phyloP scores from a whole-genome alignment of 257 asterid species.

The Scutellaria baicalensis region DNA sequence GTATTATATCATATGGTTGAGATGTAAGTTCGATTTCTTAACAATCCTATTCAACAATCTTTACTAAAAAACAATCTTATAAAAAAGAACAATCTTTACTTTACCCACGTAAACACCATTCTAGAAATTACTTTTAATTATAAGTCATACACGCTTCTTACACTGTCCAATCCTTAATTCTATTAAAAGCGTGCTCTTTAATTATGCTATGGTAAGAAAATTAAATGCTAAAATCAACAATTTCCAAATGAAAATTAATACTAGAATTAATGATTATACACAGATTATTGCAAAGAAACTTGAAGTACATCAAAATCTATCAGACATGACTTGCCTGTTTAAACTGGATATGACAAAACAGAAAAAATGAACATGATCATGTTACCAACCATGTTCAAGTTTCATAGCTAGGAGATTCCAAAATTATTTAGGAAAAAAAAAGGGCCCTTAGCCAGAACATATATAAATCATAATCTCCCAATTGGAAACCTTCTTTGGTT shows the following conservation, averaged over 20 bases:
- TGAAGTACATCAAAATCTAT: too few species aligned
- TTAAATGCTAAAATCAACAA: neutral
- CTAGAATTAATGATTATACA: neutral
- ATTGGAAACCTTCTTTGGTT: constrained; percentile 41
- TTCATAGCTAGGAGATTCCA: neutral
- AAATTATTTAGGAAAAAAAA: neutral
- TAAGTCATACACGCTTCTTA: neutral
- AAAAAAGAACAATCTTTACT: too few species aligned
- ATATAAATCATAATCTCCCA: neutral
- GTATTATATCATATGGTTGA: too few species aligned
- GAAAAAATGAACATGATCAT: neutral
- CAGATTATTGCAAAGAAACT: too few species aligned
- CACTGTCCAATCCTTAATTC: neutral
- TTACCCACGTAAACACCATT: neutral
- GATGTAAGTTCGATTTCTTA: too few species aligned
- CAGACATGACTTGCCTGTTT: too few species aligned
- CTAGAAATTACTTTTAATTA: neutral
- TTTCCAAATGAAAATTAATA: neutral
- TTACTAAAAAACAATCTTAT: too few species aligned
- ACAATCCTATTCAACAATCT: too few species aligned
- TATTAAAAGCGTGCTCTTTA: neutral
- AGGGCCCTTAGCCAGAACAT: neutral
- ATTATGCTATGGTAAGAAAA: neutral
- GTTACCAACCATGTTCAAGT: neutral
- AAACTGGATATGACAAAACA: neutral